Conservation (phyloP, 352 stramenopile genomes). For the Phytophthora colocasiae region DNA sequence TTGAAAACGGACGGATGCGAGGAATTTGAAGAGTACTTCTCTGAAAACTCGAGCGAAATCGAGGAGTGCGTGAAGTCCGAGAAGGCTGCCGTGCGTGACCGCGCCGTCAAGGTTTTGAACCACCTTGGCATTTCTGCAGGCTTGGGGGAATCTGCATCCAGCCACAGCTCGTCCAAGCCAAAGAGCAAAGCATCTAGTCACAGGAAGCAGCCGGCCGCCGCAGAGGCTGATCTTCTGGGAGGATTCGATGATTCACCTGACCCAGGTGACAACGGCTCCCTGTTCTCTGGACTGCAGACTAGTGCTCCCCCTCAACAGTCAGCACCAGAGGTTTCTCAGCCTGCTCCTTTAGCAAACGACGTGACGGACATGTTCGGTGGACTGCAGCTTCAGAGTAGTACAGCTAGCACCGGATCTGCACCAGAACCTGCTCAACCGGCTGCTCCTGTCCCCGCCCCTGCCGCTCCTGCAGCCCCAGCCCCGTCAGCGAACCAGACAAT, state of each 20-base stretch:
- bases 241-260: constrained; percentile 67
- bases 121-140: constrained; percentile 57
- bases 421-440: constrained; percentile 27
- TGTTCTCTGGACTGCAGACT: constrained; percentile 76
- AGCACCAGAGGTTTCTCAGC: constrained; percentile 29
- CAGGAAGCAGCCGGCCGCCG: constrained; percentile 46
- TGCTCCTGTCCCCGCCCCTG: constrained; percentile 26
- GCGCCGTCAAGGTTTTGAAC: constrained; percentile 78
- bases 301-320: constrained; percentile 35
- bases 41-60: constrained; percentile 81
- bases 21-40: constrained; percentile 86
- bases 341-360: constrained; percentile 38
- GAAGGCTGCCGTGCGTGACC: constrained; percentile 80
- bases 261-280: constrained; percentile 38
- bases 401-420: constrained; percentile 25
- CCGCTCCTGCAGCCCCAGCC: constrained; percentile 29
- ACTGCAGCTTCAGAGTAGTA: constrained; percentile 64
- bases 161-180: constrained; percentile 33
- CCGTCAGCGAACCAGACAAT: constrained; percentile 48
- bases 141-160: constrained; percentile 32
- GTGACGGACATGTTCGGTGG: constrained; percentile 83
- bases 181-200: constrained; percentile 40
- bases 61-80: constrained; percentile 76
- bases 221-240: constrained; percentile 74
- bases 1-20: constrained; percentile 84